phyloP scores from a whole-genome alignment of 495 filamentous ascomycete species.

The Haplographium delicatum region DNA sequence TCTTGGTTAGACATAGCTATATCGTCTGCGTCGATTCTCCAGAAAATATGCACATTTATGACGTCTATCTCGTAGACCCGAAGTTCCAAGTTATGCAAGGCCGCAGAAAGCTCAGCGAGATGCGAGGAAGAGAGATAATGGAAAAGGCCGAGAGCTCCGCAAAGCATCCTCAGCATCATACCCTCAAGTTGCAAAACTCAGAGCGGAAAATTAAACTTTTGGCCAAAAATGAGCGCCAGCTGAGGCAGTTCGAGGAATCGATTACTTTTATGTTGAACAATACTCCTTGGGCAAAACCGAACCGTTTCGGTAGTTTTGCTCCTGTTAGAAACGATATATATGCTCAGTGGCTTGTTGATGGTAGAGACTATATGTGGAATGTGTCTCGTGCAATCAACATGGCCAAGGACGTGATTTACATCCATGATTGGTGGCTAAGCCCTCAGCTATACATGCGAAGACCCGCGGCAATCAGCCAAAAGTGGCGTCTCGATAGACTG shows the following conservation, averaged over 20 bases:
- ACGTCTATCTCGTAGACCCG: slow-evolving; percentile 91
- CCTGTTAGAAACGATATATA: slow-evolving; percentile 81
- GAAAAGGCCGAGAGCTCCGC: slow-evolving; percentile 33
- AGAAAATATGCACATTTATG: slow-evolving; percentile 98
- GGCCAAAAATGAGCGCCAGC: slow-evolving; percentile 81
- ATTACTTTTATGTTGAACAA: slow-evolving; percentile 76
- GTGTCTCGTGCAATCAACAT: slow-evolving; percentile 95
- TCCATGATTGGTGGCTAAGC: slow-evolving; percentile 99
- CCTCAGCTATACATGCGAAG: slow-evolving; percentile 95
- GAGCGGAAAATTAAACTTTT: slow-evolving; percentile 88
- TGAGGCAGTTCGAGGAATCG: slow-evolving; percentile 90
- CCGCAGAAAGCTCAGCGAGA: slow-evolving; percentile 51
- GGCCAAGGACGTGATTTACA: slow-evolving; percentile 97
- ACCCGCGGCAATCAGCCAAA: slow-evolving; percentile 94
- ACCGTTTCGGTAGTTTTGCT: slow-evolving; percentile 91
- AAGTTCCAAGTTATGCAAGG: slow-evolving; percentile 70
- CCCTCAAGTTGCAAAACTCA: slow-evolving; percentile 74
- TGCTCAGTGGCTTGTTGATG: slow-evolving; percentile 96
- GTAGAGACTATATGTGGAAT: slow-evolving; percentile 98
- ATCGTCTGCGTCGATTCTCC: slow-evolving; percentile 97
- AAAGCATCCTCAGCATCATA: slow-evolving; percentile 74
- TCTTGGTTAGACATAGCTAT: slow-evolving; percentile 94
- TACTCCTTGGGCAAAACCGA: slow-evolving; percentile 73
- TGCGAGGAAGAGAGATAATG: slow-evolving; percentile 52
- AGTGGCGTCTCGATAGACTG: slow-evolving; percentile 95